Percentiles rank a stretch among this genome's conserved stretches.
These are phyloP conservation scores for Lentinus tigrinus DNA, from an alignment of 768 basidiomycete genomes.

Conservation along the genomic window DNA sequence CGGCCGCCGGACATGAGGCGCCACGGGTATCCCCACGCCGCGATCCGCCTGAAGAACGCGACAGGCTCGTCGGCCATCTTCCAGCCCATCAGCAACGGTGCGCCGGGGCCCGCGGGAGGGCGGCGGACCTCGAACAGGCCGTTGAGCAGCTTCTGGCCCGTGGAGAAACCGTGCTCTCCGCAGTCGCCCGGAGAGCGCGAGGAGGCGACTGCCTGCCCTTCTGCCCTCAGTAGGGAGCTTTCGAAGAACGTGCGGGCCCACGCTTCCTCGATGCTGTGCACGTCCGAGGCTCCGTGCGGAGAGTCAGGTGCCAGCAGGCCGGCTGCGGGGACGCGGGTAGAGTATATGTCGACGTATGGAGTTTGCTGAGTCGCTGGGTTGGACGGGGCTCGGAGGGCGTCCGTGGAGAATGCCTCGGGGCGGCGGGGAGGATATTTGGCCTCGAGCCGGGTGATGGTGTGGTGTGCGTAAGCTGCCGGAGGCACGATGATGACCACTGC, in stretches of 20 bases:
- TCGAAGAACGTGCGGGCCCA: constrained; percentile 5
- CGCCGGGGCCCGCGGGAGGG: background rate
- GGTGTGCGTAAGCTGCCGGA: background rate
- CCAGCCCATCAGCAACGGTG: constrained; percentile 1
- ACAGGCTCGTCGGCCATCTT: background rate
- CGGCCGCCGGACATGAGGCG: constrained; percentile 7
- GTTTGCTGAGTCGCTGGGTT: background rate
- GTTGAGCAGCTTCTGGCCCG: background rate
- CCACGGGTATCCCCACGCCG: constrained; percentile 8
- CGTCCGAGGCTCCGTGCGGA: background rate
- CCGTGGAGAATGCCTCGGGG: background rate
- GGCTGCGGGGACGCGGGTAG: background rate
- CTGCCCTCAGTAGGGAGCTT: background rate
- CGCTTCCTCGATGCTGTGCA: background rate
- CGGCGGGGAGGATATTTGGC: background rate
- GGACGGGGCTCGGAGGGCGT: background rate
- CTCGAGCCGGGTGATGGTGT: background rate
- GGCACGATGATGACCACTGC: too few species aligned
- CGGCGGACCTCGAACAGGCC: background rate
- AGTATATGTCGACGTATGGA: background rate
- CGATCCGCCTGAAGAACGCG: constrained; percentile 2
- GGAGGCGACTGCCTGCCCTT: background rate
- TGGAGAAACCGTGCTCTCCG: background rate
- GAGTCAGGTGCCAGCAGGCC: background rate
- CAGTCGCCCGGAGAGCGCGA: background rate